phyloP scores from a whole-genome alignment of 2,329 filamentous ascomycete species.

The Aspergillus pseudoterreus region DNA sequence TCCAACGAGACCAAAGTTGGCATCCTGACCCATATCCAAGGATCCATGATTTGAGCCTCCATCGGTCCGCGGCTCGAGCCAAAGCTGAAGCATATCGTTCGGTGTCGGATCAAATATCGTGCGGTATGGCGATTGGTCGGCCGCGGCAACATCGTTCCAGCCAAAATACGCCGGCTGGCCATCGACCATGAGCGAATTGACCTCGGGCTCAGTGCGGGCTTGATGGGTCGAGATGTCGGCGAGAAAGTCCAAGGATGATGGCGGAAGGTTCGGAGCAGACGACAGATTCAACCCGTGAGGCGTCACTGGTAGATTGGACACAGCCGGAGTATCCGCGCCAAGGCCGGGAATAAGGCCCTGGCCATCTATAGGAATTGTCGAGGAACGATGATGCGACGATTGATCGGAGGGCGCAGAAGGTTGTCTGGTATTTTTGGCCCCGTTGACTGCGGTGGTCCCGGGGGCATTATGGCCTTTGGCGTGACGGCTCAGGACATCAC shows the following conservation, averaged over 20 bases:
- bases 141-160: conserved; percentile 26
- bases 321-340: conserved; percentile 10
- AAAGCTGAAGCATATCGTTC: conserved; percentile 34
- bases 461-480: conserved; percentile 47
- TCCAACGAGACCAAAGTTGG: conserved; percentile 20
- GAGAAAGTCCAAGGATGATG: conserved; percentile 40
- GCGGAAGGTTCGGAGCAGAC: conserved; percentile 25
- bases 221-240: conserved; percentile 34
- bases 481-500: conserved; percentile 50
- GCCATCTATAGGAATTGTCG: conserved; percentile 13
- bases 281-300: conserved; percentile 26
- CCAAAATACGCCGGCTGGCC: conserved; percentile 29
- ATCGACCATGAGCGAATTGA: conserved; percentile 25
- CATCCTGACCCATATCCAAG: conserved; percentile 25
- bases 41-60: conserved; percentile 26
- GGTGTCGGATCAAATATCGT: conserved; percentile 24
- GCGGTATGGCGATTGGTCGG: conserved; percentile 20
- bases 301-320: conserved; percentile 13
- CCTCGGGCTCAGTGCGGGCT: conserved; percentile 25
- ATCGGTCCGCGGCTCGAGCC: conserved; percentile 34
- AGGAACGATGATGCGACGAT: conserved; percentile 25
- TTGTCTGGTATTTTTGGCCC: conserved; percentile 28
- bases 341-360: conserved; percentile 15
- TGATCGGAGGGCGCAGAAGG: conserved; percentile 22
- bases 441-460: conserved; percentile 7